phyloP scores from a whole-genome alignment of 176 grass and related monocot species.

The Zea luxurians region DNA sequence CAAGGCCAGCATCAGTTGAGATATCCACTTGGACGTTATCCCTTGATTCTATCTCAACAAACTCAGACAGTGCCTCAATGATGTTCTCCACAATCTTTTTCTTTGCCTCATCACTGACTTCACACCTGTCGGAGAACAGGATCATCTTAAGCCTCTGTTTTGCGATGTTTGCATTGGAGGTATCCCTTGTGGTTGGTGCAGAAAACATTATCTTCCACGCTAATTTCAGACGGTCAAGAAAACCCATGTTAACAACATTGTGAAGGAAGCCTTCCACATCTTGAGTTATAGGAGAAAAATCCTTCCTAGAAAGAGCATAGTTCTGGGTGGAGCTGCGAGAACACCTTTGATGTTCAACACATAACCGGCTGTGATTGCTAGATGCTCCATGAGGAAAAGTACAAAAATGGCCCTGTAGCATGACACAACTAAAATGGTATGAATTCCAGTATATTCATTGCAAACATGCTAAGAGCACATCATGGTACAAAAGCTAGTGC shows the following conservation, averaged over 20 bases:
- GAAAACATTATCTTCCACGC: constrained; percentile 89
- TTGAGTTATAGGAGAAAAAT: constrained; percentile 58
- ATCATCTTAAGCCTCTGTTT: constrained; percentile 98
- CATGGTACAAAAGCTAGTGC: background rate
- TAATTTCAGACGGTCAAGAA: constrained; percentile 74
- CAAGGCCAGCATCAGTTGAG: constrained; percentile 75
- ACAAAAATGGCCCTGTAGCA: constrained; percentile 41
- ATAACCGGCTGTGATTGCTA: constrained; percentile 29
- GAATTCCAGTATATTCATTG: background rate
- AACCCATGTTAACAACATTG: constrained; percentile 65
- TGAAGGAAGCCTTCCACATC: constrained; percentile 67
- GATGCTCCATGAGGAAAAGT: constrained; percentile 41
- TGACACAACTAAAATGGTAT: constrained; percentile 17
- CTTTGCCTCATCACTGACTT: constrained; percentile 92
- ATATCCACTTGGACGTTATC: constrained; percentile 93
- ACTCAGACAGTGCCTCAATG: constrained; percentile 67
- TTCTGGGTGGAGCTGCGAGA: constrained; percentile 6
- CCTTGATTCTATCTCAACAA: constrained; percentile 89
- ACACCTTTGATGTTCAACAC: constrained; percentile 30
- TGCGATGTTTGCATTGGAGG: constrained; percentile 86
- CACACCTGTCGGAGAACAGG: constrained; percentile 88
- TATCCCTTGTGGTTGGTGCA: constrained; percentile 47
- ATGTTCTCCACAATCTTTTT: constrained; percentile 85
- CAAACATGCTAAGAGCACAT: background rate
- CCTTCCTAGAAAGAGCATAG: constrained; percentile 43